Evolutionary conservation across 2,329 filamentous ascomycete species (phyloP).

Genomic region (Aspergillus texensis): DNA sequence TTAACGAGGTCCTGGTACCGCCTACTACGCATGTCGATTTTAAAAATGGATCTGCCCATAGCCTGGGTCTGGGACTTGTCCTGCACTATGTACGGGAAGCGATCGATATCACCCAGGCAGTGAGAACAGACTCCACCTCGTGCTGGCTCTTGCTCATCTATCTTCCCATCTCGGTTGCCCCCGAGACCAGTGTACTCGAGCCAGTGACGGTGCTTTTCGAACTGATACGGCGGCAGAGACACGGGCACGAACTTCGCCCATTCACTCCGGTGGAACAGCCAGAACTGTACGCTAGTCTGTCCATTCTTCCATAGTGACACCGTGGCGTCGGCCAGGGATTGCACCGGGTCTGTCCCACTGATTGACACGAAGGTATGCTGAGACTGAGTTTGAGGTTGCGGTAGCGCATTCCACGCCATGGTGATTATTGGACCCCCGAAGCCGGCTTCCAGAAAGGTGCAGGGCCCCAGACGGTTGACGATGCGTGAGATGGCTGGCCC

Average conservation of each 20-base stretch:
- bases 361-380: too few species aligned
- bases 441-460: constrained; percentile 40
- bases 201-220: constrained; percentile 38
- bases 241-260: constrained; percentile 21
- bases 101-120: too few species aligned
- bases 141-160: too few species aligned
- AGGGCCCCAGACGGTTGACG: constrained; percentile 6
- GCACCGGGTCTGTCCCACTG: too few species aligned
- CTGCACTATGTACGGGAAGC: too few species aligned
- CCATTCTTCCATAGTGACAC: constrained; percentile 30
- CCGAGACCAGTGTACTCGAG: constrained; percentile 16
- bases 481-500: constrained; percentile 35
- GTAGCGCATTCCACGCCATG: constrained; percentile 37
- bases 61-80: neutral
- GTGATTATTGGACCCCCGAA: constrained; percentile 27
- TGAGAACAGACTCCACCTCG: too few species aligned
- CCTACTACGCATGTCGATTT: constrained; percentile 4
- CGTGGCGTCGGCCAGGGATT: neutral
- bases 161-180: too few species aligned
- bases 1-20: constrained; percentile 5
- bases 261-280: constrained; percentile 31
- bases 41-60: neutral
- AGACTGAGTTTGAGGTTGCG: neutral
- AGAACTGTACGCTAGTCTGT: constrained; percentile 25
- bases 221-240: constrained; percentile 41